Conservation (phyloP, 2,329 filamentous ascomycete species). For the Plectosphaerella sp. region DNA sequence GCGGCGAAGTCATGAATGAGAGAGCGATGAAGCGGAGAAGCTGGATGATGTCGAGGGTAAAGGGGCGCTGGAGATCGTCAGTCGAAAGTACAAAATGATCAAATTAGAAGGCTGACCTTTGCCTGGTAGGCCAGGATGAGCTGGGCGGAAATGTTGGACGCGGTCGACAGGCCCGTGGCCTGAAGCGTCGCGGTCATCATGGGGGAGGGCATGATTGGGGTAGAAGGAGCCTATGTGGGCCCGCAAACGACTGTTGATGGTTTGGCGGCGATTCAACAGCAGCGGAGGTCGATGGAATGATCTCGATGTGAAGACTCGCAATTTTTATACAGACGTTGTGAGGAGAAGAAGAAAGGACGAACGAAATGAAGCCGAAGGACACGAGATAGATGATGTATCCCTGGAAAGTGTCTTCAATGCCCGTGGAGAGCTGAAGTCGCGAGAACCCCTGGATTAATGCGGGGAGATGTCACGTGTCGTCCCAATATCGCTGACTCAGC, state of each 20-base stretch:
- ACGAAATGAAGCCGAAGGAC: too few species aligned
- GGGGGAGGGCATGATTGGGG: slow-evolving; percentile 37
- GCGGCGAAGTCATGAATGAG: slow-evolving; percentile 48
- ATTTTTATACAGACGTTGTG: too few species aligned
- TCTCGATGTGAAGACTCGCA: too few species aligned
- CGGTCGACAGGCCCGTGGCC: slow-evolving; percentile 44
- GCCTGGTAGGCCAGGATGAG: slow-evolving; percentile 44
- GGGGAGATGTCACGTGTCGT: too few species aligned
- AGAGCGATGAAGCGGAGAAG: slow-evolving; percentile 51
- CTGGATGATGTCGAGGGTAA: slow-evolving; percentile 40
- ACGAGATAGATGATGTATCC: too few species aligned
- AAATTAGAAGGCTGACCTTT: slow-evolving; percentile 24
- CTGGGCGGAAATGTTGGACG: slow-evolving; percentile 52
- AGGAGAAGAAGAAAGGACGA: too few species aligned
- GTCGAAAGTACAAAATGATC: not conserved
- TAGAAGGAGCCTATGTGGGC: not conserved
- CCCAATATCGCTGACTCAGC: too few species aligned
- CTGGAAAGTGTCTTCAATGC: too few species aligned
- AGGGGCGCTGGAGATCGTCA: slow-evolving; percentile 20
- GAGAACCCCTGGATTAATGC: too few species aligned
- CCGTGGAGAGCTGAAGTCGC: too few species aligned
- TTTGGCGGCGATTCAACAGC: too few species aligned
- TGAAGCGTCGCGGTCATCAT: slow-evolving; percentile 50
- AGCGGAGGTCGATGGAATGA: too few species aligned
- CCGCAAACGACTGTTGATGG: not conserved